Evolutionary conservation across 2,329 filamentous ascomycete genomes (phyloP).

Genomic region (Diplocarpon mali): DNA sequence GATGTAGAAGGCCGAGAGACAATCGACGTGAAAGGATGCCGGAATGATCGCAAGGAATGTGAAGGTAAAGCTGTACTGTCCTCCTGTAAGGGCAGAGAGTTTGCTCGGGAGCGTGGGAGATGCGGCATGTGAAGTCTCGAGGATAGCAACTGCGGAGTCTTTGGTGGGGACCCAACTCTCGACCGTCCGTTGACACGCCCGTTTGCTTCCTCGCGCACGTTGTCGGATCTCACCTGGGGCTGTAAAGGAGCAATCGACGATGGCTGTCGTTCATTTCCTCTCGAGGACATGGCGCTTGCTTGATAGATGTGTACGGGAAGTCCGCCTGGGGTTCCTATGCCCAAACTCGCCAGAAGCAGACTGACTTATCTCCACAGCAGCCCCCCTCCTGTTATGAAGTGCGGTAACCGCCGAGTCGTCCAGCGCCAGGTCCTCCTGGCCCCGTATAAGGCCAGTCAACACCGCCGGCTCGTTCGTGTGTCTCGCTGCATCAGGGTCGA

Average conservation of each 20-base stretch:
- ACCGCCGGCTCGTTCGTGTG: conserved; percentile 15
- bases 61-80: conserved; percentile 20
- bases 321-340: conserved; percentile 8
- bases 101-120: conserved; percentile 28
- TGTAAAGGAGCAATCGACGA: conserved; percentile 9
- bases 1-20: conserved; percentile 12
- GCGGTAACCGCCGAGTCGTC: too few relatives aligned
- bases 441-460: conserved; percentile 17
- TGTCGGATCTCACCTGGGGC: conserved; percentile 18
- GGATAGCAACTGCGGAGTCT: conserved; percentile 36
- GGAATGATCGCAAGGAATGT: conserved; percentile 7
- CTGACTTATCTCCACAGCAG: conserved; percentile 10
- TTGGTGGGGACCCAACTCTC: conserved; percentile 28
- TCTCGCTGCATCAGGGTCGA: conserved; percentile 21
- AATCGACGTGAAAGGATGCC: conserved; percentile 12
- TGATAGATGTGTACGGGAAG: conserved; percentile 5
- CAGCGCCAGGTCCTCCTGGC: conserved; percentile 1
- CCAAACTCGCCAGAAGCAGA: conserved; percentile 3
- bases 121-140: conserved; percentile 33
- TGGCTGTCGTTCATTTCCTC: conserved; percentile 3
- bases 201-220: conserved; percentile 18
- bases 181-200: conserved; percentile 22
- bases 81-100: conserved; percentile 29
- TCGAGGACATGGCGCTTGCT: conserved; percentile 16
- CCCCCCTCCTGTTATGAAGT: conserved; percentile 9